Evolutionary conservation across 140 eudicot species (phyloP), one percentile per base, ranked within the genome.

Genomic region (Bidens hawaiensis): DNA sequence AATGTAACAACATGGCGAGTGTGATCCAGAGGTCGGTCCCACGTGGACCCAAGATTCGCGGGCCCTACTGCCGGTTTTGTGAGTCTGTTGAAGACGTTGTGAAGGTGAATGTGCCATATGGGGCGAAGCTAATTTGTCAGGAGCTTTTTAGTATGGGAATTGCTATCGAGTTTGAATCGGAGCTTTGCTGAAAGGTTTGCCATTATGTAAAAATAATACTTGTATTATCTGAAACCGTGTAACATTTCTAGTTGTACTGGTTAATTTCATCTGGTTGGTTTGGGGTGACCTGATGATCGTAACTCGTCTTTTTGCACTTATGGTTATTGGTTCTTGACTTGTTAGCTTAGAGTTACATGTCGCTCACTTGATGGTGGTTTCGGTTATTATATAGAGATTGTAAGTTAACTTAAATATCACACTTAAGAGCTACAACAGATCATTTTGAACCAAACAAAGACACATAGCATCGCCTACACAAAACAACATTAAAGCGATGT

Each of bases 61-160:
- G 98, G 34, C 98, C 98, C 7, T 84, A 77, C 34, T 90, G 98
- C 61, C 61, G 91, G 19, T 74, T 82, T 69, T 91, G 98, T 26
- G 85, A 87, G 70, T 91, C 98, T 0, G 81, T 64, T 9, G 98
- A 87, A 64, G 77, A 84, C 6, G 73, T 91, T 18, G 94, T 91
- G 41, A 80, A 64, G 83, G 91, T 78, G 59, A 85, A 75, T 52
- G 95, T 87, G 67, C 98, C 96, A 4, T 87, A 91, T 57, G 96
- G 96, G 46, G 96, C 98, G 1, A 91, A 87, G 78, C 62, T 91
- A 42, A 81, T 91, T 13, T 73, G 76, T 62, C 98, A 87, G 78
- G 98, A 91, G 81, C 96, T 91, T 22, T 84, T 87, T 59, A 84
- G 98, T 73, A 87, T 90, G 97, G 96, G 96, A 65, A 87, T 90